Evolutionary conservation across 495 filamentous ascomycete species (phyloP), one percentile per base, ranked within the genome.

Genomic region (Lindgomyces ingoldianus): DNA sequence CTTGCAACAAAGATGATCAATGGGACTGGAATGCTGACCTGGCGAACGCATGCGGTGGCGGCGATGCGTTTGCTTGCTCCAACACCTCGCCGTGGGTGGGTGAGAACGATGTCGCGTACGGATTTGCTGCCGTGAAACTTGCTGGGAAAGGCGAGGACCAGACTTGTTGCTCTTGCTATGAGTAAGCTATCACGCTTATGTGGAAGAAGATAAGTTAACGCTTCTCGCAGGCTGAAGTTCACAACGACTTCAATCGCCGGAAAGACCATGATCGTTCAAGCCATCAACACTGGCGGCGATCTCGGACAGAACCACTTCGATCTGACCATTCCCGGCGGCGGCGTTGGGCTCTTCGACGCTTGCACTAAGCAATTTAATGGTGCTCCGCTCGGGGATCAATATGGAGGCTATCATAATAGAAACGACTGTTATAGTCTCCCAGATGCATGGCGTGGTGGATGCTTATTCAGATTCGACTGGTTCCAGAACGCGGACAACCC

Each of bases 141-240:
- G 61, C 69, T 2, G 81, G 81, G 47, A 74, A 76, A 57, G 80
- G 73, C 39, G 84, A 87, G 74, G 71, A 64, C 2, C 64, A 68
- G 4, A 87, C 84, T 84, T 88, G 86, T 77, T 88, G 86, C 70
- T 77, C 81, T 60, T 88, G 86, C 74, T 89, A 87, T 72, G 78
- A 87, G 73, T 60, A 48, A 61, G 46, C 33, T 6, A 39, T 14
- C 6, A 39, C 6, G 14, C 33, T 6, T 39, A 39, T 39, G 33
- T 39, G 6, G 6, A 39, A 14, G 14, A 6, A 39, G 33, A 6
- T 14, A 39, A 39, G 33, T 39, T 39, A 39, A 39, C 14, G 33
- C 6, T 6, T 39, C 14, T 39, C 6, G 33, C 33, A 39, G 33
- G 14, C 33, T 39, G 6, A 39, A 6, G 6, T 39, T 39, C 70